Base-by-base conservation (phyloP, 257 asterid species). In the Buddleja alternifolia region DNA sequence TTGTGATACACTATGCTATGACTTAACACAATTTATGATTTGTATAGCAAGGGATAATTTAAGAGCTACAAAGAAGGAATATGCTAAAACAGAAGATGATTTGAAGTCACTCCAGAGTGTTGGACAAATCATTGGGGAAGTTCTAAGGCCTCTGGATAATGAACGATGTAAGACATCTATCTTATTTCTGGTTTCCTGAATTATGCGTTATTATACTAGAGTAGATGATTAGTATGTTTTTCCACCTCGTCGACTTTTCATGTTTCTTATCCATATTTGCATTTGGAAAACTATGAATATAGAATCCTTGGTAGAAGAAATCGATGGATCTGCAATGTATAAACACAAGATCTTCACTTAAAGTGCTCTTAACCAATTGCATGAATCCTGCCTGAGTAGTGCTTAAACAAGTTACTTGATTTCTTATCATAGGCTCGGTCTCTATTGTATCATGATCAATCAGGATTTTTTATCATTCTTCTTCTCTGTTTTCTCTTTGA, bases 101-200 rank as follows among this genome's bases (percentile, higher is more conserved):
- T 74, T 93, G 81, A 93, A 93, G 89, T 85, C 98, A 37, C 93
- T 93, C 69, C 98, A 93, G 80, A 93, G 97, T 69, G 98, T 93
- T 72, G 98, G 98, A 16, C 98, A 93, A 83, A 90, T 93, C 80
- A 88, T 93, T 7, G 98, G 98, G 14, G 98, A 93, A 80, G 98
- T 93, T 69, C 95, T 93, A 50, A 83, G 98, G 77, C 97, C 98
- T 14, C 88, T 86, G 71, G 90, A 84, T 77, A 85, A 85, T 75
- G 95, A 88, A 67, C 86, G 95, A 72, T 79, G 89, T 81, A 71
- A 78, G 73, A 42, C 15, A 57, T 71, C 63, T 73, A 55, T 50
- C 15, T 44, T 2, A 62, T 29, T 45, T 53, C 34, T 70, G 34
- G 1, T 20, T n/a, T 34, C 34, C 24, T 23, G 42, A 15, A 19